phyloP scores from a whole-genome alignment of 345 rosid species.

The Iberis pinnata region DNA sequence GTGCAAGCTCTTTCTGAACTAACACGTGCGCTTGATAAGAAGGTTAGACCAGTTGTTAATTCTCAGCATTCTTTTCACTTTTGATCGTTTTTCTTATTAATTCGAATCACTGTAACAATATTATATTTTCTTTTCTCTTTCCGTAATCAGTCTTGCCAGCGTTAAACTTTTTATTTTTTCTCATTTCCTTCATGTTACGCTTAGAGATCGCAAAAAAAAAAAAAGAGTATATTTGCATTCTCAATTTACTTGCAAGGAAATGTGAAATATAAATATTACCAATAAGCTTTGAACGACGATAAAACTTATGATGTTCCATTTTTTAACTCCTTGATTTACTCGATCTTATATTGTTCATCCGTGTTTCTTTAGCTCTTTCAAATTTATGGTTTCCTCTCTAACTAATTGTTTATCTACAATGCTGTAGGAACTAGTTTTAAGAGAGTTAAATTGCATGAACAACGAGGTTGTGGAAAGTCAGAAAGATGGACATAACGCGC shows the following conservation, averaged over 20 bases:
- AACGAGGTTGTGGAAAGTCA: slow-evolving; percentile 56
- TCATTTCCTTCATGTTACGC: background rate
- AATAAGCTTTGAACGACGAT: background rate
- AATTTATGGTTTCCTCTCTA: slow-evolving; percentile 12
- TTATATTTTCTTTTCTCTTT: background rate
- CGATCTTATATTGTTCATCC: background rate
- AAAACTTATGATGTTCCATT: background rate
- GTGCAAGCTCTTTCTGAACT: slow-evolving; percentile 50
- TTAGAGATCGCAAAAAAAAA: background rate
- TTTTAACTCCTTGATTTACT: background rate
- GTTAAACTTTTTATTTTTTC: slow-evolving; percentile 3
- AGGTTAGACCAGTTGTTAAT: slow-evolving; percentile 36
- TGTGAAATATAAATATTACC: slow-evolving; percentile 1
- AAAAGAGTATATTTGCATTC: background rate
- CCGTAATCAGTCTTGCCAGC: too few species aligned
- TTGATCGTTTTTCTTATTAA: background rate
- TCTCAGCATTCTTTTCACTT: slow-evolving; percentile 11
- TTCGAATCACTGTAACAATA: background rate
- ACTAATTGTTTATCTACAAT: slow-evolving; percentile 26
- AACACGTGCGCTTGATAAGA: slow-evolving; percentile 45
- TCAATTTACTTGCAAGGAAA: slow-evolving; percentile 3
- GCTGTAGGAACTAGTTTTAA: slow-evolving; percentile 61
- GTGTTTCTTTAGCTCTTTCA: slow-evolving; percentile 12
- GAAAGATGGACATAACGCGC: slow-evolving; percentile 43
- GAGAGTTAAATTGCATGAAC: slow-evolving; percentile 63